Evolutionary conservation across 2,329 filamentous ascomycete species (phyloP).

Genomic region (Immersiporthe knoxdaviesiana): DNA sequence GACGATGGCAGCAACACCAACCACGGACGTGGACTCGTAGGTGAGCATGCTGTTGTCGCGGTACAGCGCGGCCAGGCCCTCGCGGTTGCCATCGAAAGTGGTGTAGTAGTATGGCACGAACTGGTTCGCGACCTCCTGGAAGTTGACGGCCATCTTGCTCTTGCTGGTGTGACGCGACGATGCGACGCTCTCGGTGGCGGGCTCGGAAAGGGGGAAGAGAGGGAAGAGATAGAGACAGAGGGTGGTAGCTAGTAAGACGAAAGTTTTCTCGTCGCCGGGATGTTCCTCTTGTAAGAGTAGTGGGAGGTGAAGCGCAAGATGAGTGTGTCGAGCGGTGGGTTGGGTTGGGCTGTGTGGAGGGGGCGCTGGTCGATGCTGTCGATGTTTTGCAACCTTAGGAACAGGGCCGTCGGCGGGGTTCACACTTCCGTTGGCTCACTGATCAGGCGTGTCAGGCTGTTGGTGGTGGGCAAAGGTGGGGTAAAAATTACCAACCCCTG

Average conservation of each 20-base stretch:
- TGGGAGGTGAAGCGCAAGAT: not conserved
- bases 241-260: not conserved
- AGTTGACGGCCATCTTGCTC: constrained; percentile 30
- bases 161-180: not conserved
- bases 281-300: not conserved
- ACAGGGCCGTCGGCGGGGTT: constrained; percentile 12
- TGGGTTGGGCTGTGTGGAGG: constrained; percentile 2
- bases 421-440: not conserved
- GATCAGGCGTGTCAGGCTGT: no score
- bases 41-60: constrained; percentile 73
- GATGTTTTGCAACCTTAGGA: constrained; percentile 15
- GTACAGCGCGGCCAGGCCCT: constrained; percentile 64
- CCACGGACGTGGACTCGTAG: constrained; percentile 63
- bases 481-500: constrained; percentile 12
- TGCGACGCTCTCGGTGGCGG: not conserved
- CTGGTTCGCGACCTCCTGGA: constrained; percentile 31
- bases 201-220: not conserved
- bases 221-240: not conserved
- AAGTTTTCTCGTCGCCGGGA: not conserved
- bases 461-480: constrained; percentile 13
- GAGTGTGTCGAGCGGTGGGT: constrained; percentile 1
- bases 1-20: constrained; percentile 61
- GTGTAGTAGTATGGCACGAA: constrained; percentile 61
- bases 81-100: constrained; percentile 67
- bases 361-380: not conserved